These are phyloP conservation scores for Verticillium zaregamsianum DNA, from an alignment of 2,329 filamentous ascomycete species.

Conservation along the genomic window DNA sequence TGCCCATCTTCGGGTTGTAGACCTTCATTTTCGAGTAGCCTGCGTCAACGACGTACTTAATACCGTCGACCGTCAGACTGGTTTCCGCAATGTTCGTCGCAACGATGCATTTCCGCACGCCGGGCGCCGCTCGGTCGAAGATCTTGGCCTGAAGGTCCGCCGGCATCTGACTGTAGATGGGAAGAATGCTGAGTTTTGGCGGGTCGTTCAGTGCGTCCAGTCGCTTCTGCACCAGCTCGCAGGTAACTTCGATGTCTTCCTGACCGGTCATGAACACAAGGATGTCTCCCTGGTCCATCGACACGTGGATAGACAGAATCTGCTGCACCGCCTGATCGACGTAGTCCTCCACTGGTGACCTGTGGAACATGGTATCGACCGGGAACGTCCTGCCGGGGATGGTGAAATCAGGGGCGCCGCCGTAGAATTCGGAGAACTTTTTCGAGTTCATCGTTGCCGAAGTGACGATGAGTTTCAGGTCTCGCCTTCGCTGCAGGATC, in stretches of 20 bases:
- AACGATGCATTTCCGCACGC: conserved; percentile 94
- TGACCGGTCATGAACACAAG: conserved; percentile 99
- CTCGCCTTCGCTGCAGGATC: conserved; percentile 80
- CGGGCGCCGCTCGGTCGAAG: conserved; percentile 84
- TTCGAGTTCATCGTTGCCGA: conserved; percentile 99
- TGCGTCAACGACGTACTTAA: conserved; percentile 97
- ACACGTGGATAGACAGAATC: conserved; percentile 91
- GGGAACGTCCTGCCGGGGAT: conserved; percentile 96
- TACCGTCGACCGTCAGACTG: conserved; percentile 94
- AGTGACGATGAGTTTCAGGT: conserved; percentile 94
- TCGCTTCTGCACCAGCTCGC: conserved; percentile 84
- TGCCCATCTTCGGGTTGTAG: conserved; percentile 98
- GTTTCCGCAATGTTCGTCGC: conserved; percentile 99
- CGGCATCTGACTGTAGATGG: conserved; percentile 99
- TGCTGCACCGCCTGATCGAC: conserved; percentile 97
- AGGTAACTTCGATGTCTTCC: conserved; percentile 96
- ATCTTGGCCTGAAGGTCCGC: conserved; percentile 97
- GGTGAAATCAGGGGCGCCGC: conserved; percentile 91
- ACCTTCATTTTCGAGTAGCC: conserved; percentile 98
- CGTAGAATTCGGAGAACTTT: conserved; percentile 92
- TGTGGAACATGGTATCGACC: conserved; percentile 92
- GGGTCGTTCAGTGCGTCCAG: conserved; percentile 88
- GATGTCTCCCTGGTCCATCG: conserved; percentile 88
- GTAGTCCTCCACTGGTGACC: conserved; percentile 94
- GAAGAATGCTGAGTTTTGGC: conserved; percentile 87